Percentiles rank a stretch among this genome's conserved stretches.
Evolutionary conservation across 192 early-diverging fungal species (phyloP).

Genomic region (Backusella circina): DNA sequence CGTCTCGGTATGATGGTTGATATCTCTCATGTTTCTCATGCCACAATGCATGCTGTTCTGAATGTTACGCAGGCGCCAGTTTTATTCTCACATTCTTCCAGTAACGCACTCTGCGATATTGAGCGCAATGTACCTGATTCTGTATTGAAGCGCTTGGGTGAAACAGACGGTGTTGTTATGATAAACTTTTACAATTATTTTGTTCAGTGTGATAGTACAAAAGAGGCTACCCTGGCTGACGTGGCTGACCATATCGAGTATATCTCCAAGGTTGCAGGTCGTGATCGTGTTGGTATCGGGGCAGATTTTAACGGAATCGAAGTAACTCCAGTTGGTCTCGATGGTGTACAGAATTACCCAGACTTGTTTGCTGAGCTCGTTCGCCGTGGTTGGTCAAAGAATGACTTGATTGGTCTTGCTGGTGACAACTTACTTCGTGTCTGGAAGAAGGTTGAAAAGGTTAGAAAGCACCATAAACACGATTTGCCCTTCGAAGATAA

Average conservation of each 20-base stretch:
- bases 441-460: slow-evolving; percentile 32
- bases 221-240: slow-evolving; percentile 28
- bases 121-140: slow-evolving; percentile 61
- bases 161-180: slow-evolving; percentile 59
- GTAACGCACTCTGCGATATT: slow-evolving; percentile 44
- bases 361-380: slow-evolving; percentile 35
- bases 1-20: slow-evolving; percentile 70
- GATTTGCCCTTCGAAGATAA: slow-evolving; percentile 16
- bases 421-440: slow-evolving; percentile 41
- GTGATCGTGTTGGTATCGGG: slow-evolving; percentile 56
- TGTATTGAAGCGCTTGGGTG: slow-evolving; percentile 37
- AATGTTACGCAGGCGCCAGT: slow-evolving; percentile 49
- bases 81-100: slow-evolving; percentile 61
- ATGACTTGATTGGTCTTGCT: slow-evolving; percentile 37
- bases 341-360: slow-evolving; percentile 46
- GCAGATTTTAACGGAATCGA: slow-evolving; percentile 63
- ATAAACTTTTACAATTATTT: slow-evolving; percentile 57
- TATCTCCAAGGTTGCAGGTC: slow-evolving; percentile 47
- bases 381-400: slow-evolving; percentile 32
- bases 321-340: slow-evolving; percentile 44
- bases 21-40: slow-evolving; percentile 57
- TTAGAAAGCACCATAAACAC: slow-evolving; percentile 21
- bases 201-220: slow-evolving; percentile 31
- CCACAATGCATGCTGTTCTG: slow-evolving; percentile 56
- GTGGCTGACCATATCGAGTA: slow-evolving; percentile 61